Evolutionary conservation across 2,329 filamentous ascomycete species (phyloP), one percentile per base, ranked within the genome.

Genomic region (Colletotrichum phormii): DNA sequence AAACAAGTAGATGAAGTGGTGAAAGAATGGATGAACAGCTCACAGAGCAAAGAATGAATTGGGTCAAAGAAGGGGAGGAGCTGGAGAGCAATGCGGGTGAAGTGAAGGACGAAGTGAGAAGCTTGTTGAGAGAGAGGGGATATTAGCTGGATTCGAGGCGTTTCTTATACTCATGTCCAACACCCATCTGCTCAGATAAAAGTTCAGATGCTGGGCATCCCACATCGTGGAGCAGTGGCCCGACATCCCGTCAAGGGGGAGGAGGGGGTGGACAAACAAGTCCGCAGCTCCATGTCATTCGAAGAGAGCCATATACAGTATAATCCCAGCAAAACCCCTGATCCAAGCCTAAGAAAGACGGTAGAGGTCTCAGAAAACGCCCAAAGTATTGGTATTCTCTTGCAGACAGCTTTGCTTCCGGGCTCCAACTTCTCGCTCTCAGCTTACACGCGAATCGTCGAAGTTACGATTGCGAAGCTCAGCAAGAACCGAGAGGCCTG

Each of bases 1-100:
- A 53, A 49, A 58, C 33, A 42, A 33, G 37, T 63, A 54, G 33
- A 59, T 60, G 29, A 49, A 15, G 58, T 31, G 46, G 29, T 42
- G 46, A 64, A 64, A 64, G 55, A 72, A 64, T 42, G 60, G 54
- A 72, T 61, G 69, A 51, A 72, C 37, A 63, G 69, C 69, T 72
- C 69, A 68, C 69, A 72, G 69, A 72, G 69, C 69, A 72, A 68
- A 72, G 69, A 72, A 51, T 64, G 69, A 63, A 72, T 55, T 46
- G 46, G 42, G 31, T 51, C 24, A 60, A 72, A 62, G 46, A 70
- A 66, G 46, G 46, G 55, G 31, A 51, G 29, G 60, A 61, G 70
- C 54, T 70, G 60, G 42, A 70, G 66, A 64, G 66, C 55, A 61
- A 72, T 55, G 70, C 49, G 57, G 22, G 35, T 62, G 60, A 72